Conservation (phyloP, 805 yeast species). For the Naumovozyma castellii region DNA sequence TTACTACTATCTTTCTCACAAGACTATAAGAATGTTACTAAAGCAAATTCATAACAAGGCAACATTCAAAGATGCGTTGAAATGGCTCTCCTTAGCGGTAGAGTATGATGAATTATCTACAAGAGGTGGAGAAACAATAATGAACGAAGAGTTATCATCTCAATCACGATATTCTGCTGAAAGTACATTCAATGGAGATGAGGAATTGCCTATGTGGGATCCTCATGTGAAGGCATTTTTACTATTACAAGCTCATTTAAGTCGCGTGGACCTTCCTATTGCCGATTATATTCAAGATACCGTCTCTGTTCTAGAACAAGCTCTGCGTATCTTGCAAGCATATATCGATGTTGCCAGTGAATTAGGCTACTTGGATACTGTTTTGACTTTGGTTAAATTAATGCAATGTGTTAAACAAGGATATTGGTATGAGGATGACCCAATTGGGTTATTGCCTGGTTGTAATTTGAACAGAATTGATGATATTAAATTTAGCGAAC, state of each 20-base stretch:
- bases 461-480: conserved; percentile 28
- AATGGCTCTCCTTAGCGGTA: conserved; percentile 42
- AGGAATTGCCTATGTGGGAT: conserved; percentile 68
- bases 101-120: conserved; percentile 87
- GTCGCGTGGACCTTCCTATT: conserved; percentile 76
- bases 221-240: conserved; percentile 72
- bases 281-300: conserved; percentile 95
- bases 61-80: conserved; percentile 38
- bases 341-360: conserved; percentile 85
- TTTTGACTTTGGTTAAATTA: conserved; percentile 49
- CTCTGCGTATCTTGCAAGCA: conserved; percentile 88
- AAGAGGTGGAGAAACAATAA: conserved; percentile 82
- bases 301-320: conserved; percentile 84
- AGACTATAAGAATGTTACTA: conserved; percentile 66
- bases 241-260: conserved; percentile 73
- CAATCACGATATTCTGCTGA: conserved; percentile 55
- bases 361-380: conserved; percentile 58
- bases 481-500: conserved; percentile 12
- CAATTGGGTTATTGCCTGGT: conserved; percentile 39
- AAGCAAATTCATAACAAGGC: conserved; percentile 36
- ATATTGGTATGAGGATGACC: conserved; percentile 74
- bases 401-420: conserved; percentile 89
- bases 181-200: conserved; percentile 50
- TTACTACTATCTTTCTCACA: conserved; percentile 86
- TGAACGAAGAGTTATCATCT: conserved; percentile 75